These are phyloP conservation scores for Aspergillus brunneoviolaceus DNA, from an alignment of 2,329 filamentous ascomycete species.

Conservation along the genomic window DNA sequence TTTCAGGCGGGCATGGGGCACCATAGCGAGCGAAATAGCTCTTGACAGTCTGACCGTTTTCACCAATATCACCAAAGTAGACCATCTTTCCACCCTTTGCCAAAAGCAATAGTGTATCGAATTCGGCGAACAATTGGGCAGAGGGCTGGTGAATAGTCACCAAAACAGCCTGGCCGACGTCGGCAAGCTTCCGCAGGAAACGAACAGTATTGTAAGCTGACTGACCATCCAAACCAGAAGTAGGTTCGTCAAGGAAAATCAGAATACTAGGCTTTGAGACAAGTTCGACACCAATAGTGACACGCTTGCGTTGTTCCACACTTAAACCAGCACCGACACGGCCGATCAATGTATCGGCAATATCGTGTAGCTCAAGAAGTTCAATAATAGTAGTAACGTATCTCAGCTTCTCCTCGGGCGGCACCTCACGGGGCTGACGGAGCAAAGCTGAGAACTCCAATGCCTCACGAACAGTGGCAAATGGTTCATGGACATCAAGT, in stretches of 20 bases:
- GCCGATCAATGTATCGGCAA: slow-evolving; percentile 63
- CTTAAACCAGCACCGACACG: slow-evolving; percentile 47
- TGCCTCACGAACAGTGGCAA: slow-evolving; percentile 64
- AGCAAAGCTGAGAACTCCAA: slow-evolving; percentile 66
- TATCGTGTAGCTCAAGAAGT: slow-evolving; percentile 60
- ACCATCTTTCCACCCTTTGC: slow-evolving; percentile 68
- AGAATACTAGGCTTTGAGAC: slow-evolving; percentile 66
- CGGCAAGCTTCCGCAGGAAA: slow-evolving; percentile 65
- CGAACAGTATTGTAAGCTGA: slow-evolving; percentile 65
- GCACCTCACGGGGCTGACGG: slow-evolving; percentile 54
- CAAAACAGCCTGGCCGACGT: slow-evolving; percentile 65
- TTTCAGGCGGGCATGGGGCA: slow-evolving; percentile 60
- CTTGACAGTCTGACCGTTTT: slow-evolving; percentile 62
- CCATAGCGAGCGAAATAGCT: slow-evolving; percentile 67
- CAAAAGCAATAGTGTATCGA: slow-evolving; percentile 67
- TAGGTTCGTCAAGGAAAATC: slow-evolving; percentile 70
- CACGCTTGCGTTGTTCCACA: slow-evolving; percentile 66
- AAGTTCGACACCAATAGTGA: slow-evolving; percentile 71
- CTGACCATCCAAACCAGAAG: slow-evolving; percentile 66
- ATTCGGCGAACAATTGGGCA: slow-evolving; percentile 65
- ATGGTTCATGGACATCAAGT: slow-evolving; percentile 66
- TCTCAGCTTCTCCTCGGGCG: slow-evolving; percentile 59
- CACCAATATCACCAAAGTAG: slow-evolving; percentile 68
- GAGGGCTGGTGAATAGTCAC: slow-evolving; percentile 72
- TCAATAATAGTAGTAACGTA: slow-evolving; percentile 66